phyloP scores from a whole-genome alignment of 73 alveolate species.

The Tetrahymena malaccensis region DNA sequence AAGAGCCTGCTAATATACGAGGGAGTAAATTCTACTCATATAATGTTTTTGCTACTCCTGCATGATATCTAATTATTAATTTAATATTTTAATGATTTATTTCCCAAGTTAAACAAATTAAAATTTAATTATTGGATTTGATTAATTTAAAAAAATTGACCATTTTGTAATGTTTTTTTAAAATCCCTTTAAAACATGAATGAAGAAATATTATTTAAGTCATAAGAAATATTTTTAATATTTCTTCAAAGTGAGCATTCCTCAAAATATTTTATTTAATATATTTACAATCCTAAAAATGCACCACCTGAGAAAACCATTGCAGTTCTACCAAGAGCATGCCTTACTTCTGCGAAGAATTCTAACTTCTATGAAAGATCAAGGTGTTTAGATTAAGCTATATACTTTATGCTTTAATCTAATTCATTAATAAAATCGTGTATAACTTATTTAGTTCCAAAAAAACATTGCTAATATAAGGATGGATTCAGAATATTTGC shows the following conservation, averaged over 20 bases:
- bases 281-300: slow-evolving; percentile 42
- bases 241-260: neutral
- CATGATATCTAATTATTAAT: slow-evolving; percentile 25
- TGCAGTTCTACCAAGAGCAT: slow-evolving; percentile 68
- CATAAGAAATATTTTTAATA: too few relatives aligned
- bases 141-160: too few relatives aligned
- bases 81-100: neutral
- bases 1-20: slow-evolving; percentile 58
- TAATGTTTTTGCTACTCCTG: slow-evolving; percentile 55
- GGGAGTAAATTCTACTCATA: slow-evolving; percentile 60
- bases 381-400: slow-evolving; percentile 33
- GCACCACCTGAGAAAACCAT: slow-evolving; percentile 67
- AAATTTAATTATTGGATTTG: neutral
- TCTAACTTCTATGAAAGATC: slow-evolving; percentile 32
- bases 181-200: neutral
- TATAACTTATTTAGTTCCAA: slow-evolving; percentile 56
- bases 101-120: neutral
- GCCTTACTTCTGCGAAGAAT: slow-evolving; percentile 61
- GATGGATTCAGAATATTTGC: slow-evolving; percentile 50
- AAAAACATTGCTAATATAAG: slow-evolving; percentile 45
- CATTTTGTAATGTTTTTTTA: neutral
- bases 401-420: slow-evolving; percentile 41
- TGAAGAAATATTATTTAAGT: too few relatives aligned
- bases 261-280: neutral
- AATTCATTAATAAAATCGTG: slow-evolving; percentile 50